Evolutionary conservation across 2,329 filamentous ascomycete genomes (phyloP).

Genomic region (Colletotrichum higginsianum): DNA sequence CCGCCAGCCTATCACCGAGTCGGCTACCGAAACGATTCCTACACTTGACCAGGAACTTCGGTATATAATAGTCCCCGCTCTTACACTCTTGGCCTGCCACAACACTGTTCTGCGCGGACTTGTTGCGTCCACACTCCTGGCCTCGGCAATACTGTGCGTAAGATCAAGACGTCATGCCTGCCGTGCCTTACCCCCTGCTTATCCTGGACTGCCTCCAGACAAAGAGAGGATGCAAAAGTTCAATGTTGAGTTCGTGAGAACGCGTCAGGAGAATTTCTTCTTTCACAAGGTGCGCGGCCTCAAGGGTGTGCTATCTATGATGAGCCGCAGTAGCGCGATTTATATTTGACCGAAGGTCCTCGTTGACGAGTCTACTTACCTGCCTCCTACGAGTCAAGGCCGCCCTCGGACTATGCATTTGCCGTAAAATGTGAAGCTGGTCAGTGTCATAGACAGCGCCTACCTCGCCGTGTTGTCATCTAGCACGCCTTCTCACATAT

Average conservation of each 20-base stretch:
- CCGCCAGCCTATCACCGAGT: no score
- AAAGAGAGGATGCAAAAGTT: constrained; percentile 19
- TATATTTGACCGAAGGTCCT: constrained; percentile 11
- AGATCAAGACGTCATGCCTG: neutral
- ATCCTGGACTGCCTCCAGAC: neutral
- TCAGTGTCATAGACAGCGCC: neutral
- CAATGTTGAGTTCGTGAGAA: neutral
- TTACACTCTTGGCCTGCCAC: neutral
- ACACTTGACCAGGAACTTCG: no score
- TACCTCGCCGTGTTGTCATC: neutral
- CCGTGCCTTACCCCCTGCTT: neutral
- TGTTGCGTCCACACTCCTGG: neutral
- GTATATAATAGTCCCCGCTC: no score
- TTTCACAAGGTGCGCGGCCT: neutral
- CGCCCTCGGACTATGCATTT: neutral
- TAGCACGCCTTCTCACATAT: neutral
- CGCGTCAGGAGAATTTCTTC: neutral
- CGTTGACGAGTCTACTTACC: neutral
- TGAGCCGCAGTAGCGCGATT: neutral
- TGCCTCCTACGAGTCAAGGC: neutral
- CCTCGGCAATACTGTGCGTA: neutral
- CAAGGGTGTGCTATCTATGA: neutral
- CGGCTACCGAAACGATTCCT: no score
- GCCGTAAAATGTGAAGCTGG: neutral
- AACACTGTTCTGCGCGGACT: neutral